Conservation (phyloP, 306 rosid genomes). For the Lithocarpus polystachyus region DNA sequence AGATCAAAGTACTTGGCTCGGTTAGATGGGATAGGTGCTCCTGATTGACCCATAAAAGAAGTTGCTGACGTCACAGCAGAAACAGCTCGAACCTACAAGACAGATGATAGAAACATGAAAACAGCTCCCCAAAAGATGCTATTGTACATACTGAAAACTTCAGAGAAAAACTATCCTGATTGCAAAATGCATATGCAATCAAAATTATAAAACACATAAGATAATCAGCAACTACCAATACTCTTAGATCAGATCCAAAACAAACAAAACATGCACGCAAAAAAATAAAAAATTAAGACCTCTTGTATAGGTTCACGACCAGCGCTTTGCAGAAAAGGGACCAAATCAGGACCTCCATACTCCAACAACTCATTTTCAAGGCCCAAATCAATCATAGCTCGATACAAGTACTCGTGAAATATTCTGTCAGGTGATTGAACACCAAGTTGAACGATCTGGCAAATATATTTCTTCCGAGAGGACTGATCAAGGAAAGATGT, state of each 20-base stretch:
- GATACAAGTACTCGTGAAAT: constrained; percentile 84
- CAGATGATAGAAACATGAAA: constrained; percentile 22
- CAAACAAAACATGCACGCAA: constrained; percentile 13
- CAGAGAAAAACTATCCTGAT: constrained; percentile 9
- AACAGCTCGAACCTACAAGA: constrained; percentile 63
- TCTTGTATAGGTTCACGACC: constrained; percentile 73
- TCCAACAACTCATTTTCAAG: constrained; percentile 91
- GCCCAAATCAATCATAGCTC: constrained; percentile 91
- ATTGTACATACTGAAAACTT: background rate
- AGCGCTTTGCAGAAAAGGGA: constrained; percentile 82
- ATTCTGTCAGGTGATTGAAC: constrained; percentile 87
- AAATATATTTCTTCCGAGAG: constrained; percentile 68
- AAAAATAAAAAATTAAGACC: constrained; percentile 36
- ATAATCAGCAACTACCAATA: background rate
- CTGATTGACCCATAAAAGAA: constrained; percentile 64
- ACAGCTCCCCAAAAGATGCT: constrained; percentile 10
- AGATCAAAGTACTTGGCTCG: constrained; percentile 83
- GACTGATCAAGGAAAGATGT: constrained; percentile 68
- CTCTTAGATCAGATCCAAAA: constrained; percentile 16
- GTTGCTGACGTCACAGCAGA: constrained; percentile 53
- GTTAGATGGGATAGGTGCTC: constrained; percentile 53
- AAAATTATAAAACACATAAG: constrained; percentile 1
- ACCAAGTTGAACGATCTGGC: constrained; percentile 95
- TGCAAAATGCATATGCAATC: constrained; percentile 11
- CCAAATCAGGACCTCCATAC: constrained; percentile 94